Evolutionary conservation across 345 rosid species (phyloP), one percentile per base, ranked within the genome.

Genomic region (Acer negundo): DNA sequence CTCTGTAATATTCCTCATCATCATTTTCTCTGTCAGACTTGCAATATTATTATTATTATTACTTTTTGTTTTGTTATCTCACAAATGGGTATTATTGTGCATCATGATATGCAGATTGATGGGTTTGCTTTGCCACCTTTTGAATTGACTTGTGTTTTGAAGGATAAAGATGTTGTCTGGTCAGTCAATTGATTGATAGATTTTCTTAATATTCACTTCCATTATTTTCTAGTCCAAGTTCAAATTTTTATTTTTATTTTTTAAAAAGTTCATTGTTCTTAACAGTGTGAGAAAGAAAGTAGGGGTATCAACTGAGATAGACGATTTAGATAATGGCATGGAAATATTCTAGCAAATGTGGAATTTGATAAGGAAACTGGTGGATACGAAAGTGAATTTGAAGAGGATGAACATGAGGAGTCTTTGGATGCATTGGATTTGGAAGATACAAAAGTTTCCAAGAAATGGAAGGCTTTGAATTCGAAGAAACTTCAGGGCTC

Each of bases 101-200:
- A 38, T 38, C 42, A 38, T 38, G 7, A 3, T 38, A 13, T 83
- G 65, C 87, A 95, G 99, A 96, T 96, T 98, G 97, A 94, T 74
- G 97, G 94, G 8, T 94, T 92, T 79, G 92, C 81, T 81, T 82
- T 96, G 69, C 99, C 97, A 4, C 88, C 94, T 22, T 94, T 94
- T 17, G 98, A 94, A 85, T 89, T 92, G 2, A 90, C 90, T 77
- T 80, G 81, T 72, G 78, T 96, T 69, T 83, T 96, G 74, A 90
- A 89, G 83, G 97, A 96, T 78, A 89, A 85, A 72, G 99, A 96
- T 72, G 80, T 91, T 28, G 77, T 96, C 77, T 79, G 92, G 99
- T 95, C 51, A 83, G 92, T 24, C 26, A 1, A 24, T 81, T 63
- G 44, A 75, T 16, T 38, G 10, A 3, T 20, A 49, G 42, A 38